These are phyloP conservation scores for Seminavis robusta DNA, from an alignment of 108 stramenopile species.

Conservation along the genomic window DNA sequence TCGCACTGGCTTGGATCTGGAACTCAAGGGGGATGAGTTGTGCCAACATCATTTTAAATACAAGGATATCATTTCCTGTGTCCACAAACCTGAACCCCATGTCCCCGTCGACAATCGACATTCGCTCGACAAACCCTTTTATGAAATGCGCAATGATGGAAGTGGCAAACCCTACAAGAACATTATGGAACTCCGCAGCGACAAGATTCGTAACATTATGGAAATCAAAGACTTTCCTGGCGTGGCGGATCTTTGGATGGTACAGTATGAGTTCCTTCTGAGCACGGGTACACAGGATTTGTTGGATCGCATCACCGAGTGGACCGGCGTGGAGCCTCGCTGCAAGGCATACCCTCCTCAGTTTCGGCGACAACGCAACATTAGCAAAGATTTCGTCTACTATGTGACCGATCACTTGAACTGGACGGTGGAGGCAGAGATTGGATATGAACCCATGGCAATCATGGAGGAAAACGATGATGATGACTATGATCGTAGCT, in stretches of 20 bases:
- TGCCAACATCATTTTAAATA: conserved; percentile 77
- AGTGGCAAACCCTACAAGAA: conserved; percentile 69
- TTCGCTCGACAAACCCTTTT: conserved; percentile 59
- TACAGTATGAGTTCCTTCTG: conserved; percentile 77
- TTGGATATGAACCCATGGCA: no score
- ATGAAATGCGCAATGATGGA: conserved; percentile 83
- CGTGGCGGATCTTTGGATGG: conserved; percentile 64
- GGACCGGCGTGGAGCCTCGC: conserved; percentile 65
- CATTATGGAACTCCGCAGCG: conserved; percentile 76
- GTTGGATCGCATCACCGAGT: conserved; percentile 54
- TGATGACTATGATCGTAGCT: no score
- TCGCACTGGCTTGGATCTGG: conserved; percentile 50
- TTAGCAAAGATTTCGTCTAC: conserved; percentile 56
- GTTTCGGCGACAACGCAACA: conserved; percentile 47
- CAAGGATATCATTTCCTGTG: conserved; percentile 67
- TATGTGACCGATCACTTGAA: conserved; percentile 75
- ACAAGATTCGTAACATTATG: conserved; percentile 84
- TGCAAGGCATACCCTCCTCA: conserved; percentile 71
- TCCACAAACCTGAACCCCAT: conserved; percentile 39
- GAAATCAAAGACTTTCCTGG: conserved; percentile 44
- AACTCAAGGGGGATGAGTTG: conserved; percentile 12
- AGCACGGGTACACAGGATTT: conserved; percentile 61
- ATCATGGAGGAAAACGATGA: no score
- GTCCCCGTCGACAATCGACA: conserved; percentile 25
- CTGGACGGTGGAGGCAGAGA: conserved; percentile 78